phyloP scores from a whole-genome alignment of 2,329 filamentous ascomycete species.

The Lecanicillium sp. region DNA sequence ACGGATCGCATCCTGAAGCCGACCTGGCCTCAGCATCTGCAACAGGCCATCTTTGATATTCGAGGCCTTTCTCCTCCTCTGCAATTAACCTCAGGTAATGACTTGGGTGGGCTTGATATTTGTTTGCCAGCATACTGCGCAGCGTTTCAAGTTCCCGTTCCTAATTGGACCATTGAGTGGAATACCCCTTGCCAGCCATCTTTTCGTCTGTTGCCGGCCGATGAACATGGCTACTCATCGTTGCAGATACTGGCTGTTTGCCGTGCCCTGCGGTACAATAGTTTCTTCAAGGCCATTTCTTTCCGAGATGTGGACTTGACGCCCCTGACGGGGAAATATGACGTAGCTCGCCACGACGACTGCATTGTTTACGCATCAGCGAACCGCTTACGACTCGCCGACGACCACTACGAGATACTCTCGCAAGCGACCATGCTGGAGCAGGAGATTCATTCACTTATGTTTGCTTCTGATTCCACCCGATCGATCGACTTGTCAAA shows the following conservation, averaged over 20 bases:
- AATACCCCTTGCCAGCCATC: conserved; percentile 36
- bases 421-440: conserved; percentile 42
- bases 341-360: conserved; percentile 35
- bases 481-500: conserved; percentile 46
- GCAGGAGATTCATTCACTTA: conserved; percentile 47
- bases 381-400: conserved; percentile 39
- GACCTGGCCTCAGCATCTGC: conserved; percentile 48
- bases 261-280: conserved; percentile 48
- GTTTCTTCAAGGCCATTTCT: conserved; percentile 50
- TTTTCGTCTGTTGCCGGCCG: conserved; percentile 41
- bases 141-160: conserved; percentile 39
- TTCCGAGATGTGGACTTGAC: conserved; percentile 44
- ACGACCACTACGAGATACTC: conserved; percentile 39
- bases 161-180: conserved; percentile 43
- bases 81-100: conserved; percentile 45
- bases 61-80: conserved; percentile 43
- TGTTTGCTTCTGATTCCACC: conserved; percentile 47
- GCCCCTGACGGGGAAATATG: conserved; percentile 27
- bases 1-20: conserved; percentile 48
- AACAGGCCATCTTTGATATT: conserved; percentile 43
- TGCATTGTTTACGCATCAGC: conserved; percentile 43
- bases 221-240: conserved; percentile 32
- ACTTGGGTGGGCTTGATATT: conserved; percentile 44
- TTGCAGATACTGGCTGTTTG: conserved; percentile 49
- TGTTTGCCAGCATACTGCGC: conserved; percentile 48